Conservation (phyloP, 345 rosid species). For the Eucalyptus cloeziana region DNA sequence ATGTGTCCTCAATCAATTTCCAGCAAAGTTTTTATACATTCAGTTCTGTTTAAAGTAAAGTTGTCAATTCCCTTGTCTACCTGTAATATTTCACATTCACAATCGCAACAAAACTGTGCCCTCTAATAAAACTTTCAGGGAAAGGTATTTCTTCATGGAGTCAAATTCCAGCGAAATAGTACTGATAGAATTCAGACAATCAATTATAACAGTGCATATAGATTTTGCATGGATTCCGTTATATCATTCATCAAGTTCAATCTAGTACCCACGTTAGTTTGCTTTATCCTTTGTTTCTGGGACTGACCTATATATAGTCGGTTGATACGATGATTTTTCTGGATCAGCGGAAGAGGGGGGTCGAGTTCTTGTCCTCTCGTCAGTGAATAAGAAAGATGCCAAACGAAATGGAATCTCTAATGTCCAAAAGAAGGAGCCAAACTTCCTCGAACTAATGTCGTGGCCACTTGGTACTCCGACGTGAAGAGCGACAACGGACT, state of each 20-base stretch:
- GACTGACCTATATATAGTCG: not conserved
- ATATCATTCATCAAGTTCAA: not conserved
- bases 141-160: not conserved
- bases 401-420: not conserved
- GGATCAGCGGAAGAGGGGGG: not conserved
- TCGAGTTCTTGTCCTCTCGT: not conserved
- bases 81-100: not conserved
- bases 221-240: not conserved
- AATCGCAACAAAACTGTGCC: too few relatives aligned
- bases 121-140: not conserved
- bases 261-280: not conserved
- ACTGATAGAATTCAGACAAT: not conserved
- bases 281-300: not conserved
- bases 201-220: not conserved
- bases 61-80: not conserved
- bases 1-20: not conserved
- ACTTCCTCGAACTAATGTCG: not conserved
- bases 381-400: not conserved
- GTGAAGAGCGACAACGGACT: not conserved
- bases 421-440: not conserved
- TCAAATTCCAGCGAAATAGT: not conserved
- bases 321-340: not conserved
- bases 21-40: not conserved
- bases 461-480: not conserved
- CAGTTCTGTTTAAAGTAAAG: not conserved